Base-by-base conservation (phyloP, 805 yeast species). In the Wickerhamiella hasegawae region DNA sequence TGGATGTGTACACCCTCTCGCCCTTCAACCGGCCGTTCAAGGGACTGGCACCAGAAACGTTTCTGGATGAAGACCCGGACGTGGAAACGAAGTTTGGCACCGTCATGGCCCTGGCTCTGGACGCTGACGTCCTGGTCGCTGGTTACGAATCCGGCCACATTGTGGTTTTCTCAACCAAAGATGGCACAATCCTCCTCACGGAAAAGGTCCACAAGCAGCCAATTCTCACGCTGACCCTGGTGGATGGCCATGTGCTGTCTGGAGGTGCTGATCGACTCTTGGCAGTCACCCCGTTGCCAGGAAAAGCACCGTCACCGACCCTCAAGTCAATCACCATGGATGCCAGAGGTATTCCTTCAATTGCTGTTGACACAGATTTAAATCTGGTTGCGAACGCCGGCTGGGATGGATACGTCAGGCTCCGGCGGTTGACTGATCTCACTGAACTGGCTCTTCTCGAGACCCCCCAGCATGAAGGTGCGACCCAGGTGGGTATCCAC, bases 101-200 rank as follows among this genome's bases (percentile, higher is more conserved):
- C 23, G 92, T 92, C 1, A 76, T 79, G 28, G 66, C 77, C 11
- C 78, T 82, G 83, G 66, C 62, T 31, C 45, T 76, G 3, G 45
- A 65, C 1, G 46, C 45, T 9, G 23, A 35, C 3, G 44, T 48
- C 2, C 41, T 51, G 8, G 37, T 53, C 14, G 59, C 76, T 4
- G 94, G 92, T 1, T 81, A 68, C 48, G 94, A 81, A 50, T 73
- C 79, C 14, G 93, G 94, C 0, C 73, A 69, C 44, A 62, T 71
- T 5, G 54, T 57, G 1, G 45, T 55, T 1, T 57, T 48, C 20
- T 34, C 43, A 3, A 28, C 46, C 12, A n/a, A 4, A 16, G 18
- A 22, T 6, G 22, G 29, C 11, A 33, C 14, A n/a, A 32, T 39
- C 6, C 19, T 18, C 18, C 31, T 24, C 21, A 18, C 28, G 22